Evolutionary conservation across 1,139 yeast species (phyloP).

Genomic region (Hyphopichia burtonii): DNA sequence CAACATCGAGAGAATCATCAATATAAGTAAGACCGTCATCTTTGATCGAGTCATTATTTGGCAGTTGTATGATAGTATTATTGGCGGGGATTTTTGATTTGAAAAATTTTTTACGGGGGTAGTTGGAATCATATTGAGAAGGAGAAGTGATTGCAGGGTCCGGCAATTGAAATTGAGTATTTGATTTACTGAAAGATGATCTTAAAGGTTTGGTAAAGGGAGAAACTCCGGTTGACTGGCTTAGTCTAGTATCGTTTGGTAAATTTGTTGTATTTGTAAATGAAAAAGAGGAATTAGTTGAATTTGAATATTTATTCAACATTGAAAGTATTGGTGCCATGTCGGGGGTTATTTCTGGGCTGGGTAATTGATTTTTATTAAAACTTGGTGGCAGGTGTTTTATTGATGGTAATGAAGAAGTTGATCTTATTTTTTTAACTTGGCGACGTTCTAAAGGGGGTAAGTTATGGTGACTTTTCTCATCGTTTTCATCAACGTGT

Average conservation of each 20-base stretch:
- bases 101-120: conserved; percentile 29
- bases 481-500: conserved; percentile 10
- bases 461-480: conserved; percentile 7
- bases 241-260: conserved; percentile 6
- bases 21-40: conserved; percentile 11
- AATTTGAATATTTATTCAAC: conserved; percentile 20
- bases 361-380: conserved; percentile 27
- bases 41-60: conserved; percentile 5
- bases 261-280: conserved; percentile 6
- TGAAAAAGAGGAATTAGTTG: conserved; percentile 8
- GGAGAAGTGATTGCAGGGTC: conserved; percentile 34
- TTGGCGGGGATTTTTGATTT: conserved; percentile 23
- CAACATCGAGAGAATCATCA: background rate
- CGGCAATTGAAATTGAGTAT: conserved; percentile 30
- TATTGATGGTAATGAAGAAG: background rate
- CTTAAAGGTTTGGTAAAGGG: conserved; percentile 24
- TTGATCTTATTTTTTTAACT: background rate
- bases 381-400: background rate
- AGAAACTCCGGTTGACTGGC: conserved; percentile 20
- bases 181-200: conserved; percentile 9
- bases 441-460: background rate
- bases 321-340: conserved; percentile 36
- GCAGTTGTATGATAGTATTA: conserved; percentile 12
- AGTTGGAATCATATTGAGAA: conserved; percentile 6
- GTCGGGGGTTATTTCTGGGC: conserved; percentile 47